Percentiles rank a stretch among this genome's conserved stretches.
Conservation (phyloP, 169 alveolate species). For the Eimeria maxima region DNA sequence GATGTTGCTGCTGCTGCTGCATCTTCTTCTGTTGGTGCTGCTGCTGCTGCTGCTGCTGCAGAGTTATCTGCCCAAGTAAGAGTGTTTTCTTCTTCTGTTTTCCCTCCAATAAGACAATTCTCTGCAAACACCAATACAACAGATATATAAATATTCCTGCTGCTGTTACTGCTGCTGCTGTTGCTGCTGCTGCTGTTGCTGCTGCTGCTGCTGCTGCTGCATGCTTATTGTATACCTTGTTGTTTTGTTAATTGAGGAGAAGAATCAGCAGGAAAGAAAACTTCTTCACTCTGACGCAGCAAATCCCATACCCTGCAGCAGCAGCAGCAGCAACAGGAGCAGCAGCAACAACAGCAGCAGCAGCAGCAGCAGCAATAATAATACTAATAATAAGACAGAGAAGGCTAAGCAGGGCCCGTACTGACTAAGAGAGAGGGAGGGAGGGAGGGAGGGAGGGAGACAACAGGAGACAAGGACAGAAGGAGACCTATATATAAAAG, state of each 20-base stretch:
- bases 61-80: neutral
- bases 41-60: conserved; percentile 44
- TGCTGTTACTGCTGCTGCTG: neutral
- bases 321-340: conserved; percentile 23
- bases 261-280: neutral
- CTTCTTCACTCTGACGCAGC: conserved; percentile 12
- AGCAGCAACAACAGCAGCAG: conserved; percentile 41
- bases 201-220: conserved; percentile 62
- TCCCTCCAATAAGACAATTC: neutral
- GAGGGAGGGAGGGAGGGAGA: neutral
- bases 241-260: too few species aligned
- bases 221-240: neutral
- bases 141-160: neutral
- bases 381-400: neutral
- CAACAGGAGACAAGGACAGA: neutral
- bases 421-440: neutral
- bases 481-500: neutral
- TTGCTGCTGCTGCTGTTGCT: conserved; percentile 37
- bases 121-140: neutral
- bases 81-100: neutral
- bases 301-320: conserved; percentile 29
- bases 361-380: conserved; percentile 1
- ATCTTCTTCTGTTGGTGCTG: conserved; percentile 5
- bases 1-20: conserved; percentile 42
- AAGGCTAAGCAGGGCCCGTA: neutral